These are phyloP conservation scores for Jatropha multifida DNA, from an alignment of 441 rosid species.

Conservation along the genomic window DNA sequence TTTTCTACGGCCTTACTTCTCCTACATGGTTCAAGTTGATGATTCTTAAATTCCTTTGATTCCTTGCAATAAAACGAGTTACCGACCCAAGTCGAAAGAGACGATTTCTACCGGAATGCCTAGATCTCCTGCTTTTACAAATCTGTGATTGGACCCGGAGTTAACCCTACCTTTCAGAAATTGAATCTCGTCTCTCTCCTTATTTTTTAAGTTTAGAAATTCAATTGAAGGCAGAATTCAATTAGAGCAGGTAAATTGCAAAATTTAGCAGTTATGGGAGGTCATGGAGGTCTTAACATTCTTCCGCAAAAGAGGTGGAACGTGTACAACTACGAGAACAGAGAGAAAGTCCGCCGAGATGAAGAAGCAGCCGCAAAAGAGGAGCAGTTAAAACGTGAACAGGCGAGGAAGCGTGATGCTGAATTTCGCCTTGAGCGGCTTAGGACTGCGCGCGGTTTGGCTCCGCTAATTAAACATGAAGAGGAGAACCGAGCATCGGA, in stretches of 20 bases:
- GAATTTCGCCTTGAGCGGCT: constrained; percentile 80
- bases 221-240: no score
- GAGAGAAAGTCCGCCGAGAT: constrained; percentile 75
- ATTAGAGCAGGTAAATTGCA: neutral
- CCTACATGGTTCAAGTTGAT: no score
- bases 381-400: constrained; percentile 76
- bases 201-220: no score
- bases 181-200: no score
- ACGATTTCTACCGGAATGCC: no score
- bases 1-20: no score
- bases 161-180: no score
- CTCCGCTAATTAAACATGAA: constrained; percentile 41
- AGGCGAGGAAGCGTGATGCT: constrained; percentile 65
- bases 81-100: no score
- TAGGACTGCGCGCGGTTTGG: constrained; percentile 72
- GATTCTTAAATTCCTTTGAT: no score
- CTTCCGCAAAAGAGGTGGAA: constrained; percentile 95
- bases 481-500: constrained; percentile 22
- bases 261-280: constrained; percentile 57
- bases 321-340: constrained; percentile 76
- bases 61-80: no score
- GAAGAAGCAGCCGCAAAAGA: constrained; percentile 85
- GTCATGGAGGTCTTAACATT: constrained; percentile 94
- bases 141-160: no score
- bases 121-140: no score